Conservation (phyloP, 1,139 yeast genomes). For the Wickerhamomyces sp. region DNA sequence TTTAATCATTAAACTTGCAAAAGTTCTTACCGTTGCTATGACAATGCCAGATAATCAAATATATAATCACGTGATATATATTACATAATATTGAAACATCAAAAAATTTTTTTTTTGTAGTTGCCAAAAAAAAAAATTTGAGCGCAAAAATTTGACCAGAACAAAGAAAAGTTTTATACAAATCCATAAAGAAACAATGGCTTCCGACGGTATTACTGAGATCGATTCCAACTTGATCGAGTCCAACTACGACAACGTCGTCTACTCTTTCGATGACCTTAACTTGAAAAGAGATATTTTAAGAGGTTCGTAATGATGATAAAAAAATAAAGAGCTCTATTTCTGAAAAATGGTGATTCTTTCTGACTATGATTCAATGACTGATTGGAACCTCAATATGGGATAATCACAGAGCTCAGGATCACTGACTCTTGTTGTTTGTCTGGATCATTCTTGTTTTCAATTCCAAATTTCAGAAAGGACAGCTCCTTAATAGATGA, state of each 20-base stretch:
- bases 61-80: neutral
- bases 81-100: neutral
- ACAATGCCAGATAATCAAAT: neutral
- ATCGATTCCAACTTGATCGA: constrained; percentile 82
- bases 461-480: too few species aligned
- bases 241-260: constrained; percentile 97
- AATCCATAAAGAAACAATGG: constrained; percentile 24
- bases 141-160: constrained; percentile 12
- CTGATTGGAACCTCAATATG: too few species aligned
- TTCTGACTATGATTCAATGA: too few species aligned
- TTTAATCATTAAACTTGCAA: too few species aligned
- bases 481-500: too few species aligned
- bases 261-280: constrained; percentile 82
- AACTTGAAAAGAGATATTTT: constrained; percentile 74
- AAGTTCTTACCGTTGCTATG: too few species aligned
- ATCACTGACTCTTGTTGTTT: too few species aligned
- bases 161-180: neutral
- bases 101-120: constrained; percentile 3
- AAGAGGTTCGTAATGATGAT: constrained; percentile 66
- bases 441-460: too few species aligned
- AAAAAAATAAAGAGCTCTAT: too few species aligned
- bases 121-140: neutral
- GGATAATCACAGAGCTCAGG: too few species aligned
- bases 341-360: too few species aligned
- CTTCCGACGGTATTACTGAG: constrained; percentile 66